These are phyloP conservation scores for Pseudopithomyces chartarum DNA, from an alignment of 2,329 filamentous ascomycete genomes.

Conservation along the genomic window DNA sequence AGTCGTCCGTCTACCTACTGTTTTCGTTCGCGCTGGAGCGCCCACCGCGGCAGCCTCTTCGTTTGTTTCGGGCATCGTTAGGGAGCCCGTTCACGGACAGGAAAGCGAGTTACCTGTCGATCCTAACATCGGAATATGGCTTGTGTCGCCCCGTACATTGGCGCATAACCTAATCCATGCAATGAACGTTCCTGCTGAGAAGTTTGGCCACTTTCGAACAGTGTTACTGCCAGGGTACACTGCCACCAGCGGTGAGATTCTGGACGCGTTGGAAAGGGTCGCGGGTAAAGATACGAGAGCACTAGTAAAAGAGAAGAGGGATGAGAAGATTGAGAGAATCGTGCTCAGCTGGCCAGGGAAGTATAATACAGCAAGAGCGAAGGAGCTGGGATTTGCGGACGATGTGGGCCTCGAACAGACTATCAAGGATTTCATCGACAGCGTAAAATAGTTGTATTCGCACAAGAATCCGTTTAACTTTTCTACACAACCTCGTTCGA, in stretches of 20 bases:
- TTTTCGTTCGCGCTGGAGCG: constrained; percentile 64
- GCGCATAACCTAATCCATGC: constrained; percentile 61
- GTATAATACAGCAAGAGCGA: constrained; percentile 62
- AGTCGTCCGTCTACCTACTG: constrained; percentile 64
- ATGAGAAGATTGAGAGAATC: constrained; percentile 57
- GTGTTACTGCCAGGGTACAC: constrained; percentile 60
- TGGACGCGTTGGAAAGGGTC: constrained; percentile 60
- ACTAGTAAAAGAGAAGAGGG: constrained; percentile 58
- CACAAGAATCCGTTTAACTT: no score
- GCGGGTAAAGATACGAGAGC: constrained; percentile 58
- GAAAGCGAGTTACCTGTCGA: constrained; percentile 58
- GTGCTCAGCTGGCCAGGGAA: constrained; percentile 61
- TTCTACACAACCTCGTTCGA: not conserved
- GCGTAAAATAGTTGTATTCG: constrained; percentile 20
- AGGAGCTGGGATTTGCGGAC: constrained; percentile 56
- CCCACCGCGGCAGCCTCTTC: constrained; percentile 67
- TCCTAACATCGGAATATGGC: constrained; percentile 60
- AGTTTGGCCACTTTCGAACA: constrained; percentile 57
- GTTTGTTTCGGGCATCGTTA: constrained; percentile 67
- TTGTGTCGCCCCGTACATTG: constrained; percentile 60
- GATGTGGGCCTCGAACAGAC: constrained; percentile 56
- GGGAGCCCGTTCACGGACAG: constrained; percentile 64
- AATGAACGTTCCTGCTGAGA: constrained; percentile 55
- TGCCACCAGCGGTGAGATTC: constrained; percentile 61
- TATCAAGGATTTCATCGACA: constrained; percentile 50